Conservation (phyloP, 257 asterid species). For the Capsicum chinense region DNA sequence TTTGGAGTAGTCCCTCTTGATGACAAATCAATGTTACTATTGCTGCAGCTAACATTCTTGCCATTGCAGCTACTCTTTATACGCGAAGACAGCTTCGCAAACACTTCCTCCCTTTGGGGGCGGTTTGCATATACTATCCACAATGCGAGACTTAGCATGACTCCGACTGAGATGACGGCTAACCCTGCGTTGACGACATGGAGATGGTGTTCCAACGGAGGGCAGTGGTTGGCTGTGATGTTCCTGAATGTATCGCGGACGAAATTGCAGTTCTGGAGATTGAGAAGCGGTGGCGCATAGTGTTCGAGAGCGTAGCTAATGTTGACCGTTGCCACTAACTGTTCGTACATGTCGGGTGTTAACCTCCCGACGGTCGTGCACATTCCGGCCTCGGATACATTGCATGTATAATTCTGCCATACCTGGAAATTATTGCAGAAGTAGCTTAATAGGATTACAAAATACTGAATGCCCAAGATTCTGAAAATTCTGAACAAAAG, state of each 20-base stretch:
- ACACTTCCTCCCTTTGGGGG: slow-evolving; percentile 99
- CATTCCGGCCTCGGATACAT: slow-evolving; percentile 40
- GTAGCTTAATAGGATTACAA: not conserved
- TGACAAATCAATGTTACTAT: slow-evolving; percentile 29
- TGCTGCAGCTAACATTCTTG: slow-evolving; percentile 29
- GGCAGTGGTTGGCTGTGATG: slow-evolving; percentile 71
- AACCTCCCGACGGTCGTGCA: slow-evolving; percentile 58
- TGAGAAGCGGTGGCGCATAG: slow-evolving; percentile 73
- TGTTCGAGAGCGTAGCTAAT: slow-evolving; percentile 85
- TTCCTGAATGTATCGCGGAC: slow-evolving; percentile 83
- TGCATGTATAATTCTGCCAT: slow-evolving; percentile 60
- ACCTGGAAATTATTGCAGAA: slow-evolving; percentile 37
- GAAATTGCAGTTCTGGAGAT: slow-evolving; percentile 84
- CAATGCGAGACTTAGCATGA: slow-evolving; percentile 86
- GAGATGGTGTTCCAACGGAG: slow-evolving; percentile 70
- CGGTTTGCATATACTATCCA: slow-evolving; percentile 96
- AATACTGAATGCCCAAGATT: not conserved
- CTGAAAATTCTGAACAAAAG: not conserved
- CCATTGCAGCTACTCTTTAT: slow-evolving; percentile 62
- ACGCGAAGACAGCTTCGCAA: slow-evolving; percentile 65
- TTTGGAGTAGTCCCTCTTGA: slow-evolving; percentile 54
- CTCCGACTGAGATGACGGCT: slow-evolving; percentile 80
- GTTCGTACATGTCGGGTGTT: slow-evolving; percentile 54
- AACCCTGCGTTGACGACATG: slow-evolving; percentile 68
- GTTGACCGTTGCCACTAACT: slow-evolving; percentile 67